Evolutionary conservation across 768 basidiomycete genomes (phyloP).

Genomic region (Exsudoporus frostii): DNA sequence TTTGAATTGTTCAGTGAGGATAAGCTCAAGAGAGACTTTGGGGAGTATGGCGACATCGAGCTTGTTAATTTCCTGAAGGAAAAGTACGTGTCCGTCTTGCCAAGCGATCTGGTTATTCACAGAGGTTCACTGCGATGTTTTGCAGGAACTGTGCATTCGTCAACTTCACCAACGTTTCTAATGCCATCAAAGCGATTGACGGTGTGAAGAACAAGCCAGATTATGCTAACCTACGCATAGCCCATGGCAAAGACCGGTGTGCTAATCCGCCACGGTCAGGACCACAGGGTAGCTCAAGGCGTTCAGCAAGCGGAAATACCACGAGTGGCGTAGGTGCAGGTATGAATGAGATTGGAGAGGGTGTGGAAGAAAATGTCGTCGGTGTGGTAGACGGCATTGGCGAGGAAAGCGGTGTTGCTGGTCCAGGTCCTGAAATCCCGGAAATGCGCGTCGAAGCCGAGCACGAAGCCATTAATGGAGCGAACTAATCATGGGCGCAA

Average conservation of each 20-base stretch:
- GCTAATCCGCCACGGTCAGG: constrained; percentile 88
- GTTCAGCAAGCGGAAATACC: constrained; percentile 44
- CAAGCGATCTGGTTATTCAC: background rate
- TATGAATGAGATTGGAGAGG: constrained; percentile 16
- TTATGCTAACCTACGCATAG: constrained; percentile 84
- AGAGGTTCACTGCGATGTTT: background rate
- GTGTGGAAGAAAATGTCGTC: constrained; percentile 23
- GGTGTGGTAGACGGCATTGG: constrained; percentile 22
- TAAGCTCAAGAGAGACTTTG: constrained; percentile 88
- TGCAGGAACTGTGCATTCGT: constrained; percentile 90
- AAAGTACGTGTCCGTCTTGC: constrained; percentile 59
- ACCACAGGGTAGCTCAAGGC: constrained; percentile 63
- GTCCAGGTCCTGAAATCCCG: constrained; percentile 29
- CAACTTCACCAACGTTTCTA: constrained; percentile 92
- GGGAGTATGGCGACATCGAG: constrained; percentile 95
- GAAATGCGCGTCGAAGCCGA: constrained; percentile 45
- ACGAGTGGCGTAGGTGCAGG: constrained; percentile 12
- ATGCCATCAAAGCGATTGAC: constrained; percentile 98
- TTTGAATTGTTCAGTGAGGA: constrained; percentile 91
- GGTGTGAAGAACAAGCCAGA: constrained; percentile 89
- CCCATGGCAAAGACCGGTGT: constrained; percentile 94
- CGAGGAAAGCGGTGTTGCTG: constrained; percentile 23
- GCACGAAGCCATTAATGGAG: constrained; percentile 24
- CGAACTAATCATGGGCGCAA: constrained; percentile 16
- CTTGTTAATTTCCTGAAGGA: constrained; percentile 94